Conservation (phyloP, 2,329 filamentous ascomycete species). For the Xylaria digitata region DNA sequence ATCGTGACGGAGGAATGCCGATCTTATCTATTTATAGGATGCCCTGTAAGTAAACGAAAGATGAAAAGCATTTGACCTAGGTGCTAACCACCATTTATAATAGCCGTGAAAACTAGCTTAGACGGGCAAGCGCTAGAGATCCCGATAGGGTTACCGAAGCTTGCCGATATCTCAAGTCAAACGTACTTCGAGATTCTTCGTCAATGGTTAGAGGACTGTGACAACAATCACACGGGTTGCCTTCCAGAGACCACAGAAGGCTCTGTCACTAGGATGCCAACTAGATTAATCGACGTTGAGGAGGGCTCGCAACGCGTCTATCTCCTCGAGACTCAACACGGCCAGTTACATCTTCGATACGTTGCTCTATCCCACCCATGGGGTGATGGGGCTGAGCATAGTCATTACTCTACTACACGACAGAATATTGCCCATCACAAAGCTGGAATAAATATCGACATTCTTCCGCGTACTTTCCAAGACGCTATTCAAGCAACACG, state of each 20-base stretch:
- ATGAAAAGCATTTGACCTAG: too few species aligned
- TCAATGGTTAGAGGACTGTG: constrained; percentile 37
- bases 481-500: constrained; percentile 34
- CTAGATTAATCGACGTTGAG: constrained; percentile 35
- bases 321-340: constrained; percentile 25
- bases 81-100: background rate
- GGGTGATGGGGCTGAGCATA: constrained; percentile 38
- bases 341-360: constrained; percentile 19
- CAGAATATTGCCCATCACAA: constrained; percentile 21
- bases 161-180: constrained; percentile 16
- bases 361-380: constrained; percentile 41
- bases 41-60: constrained; percentile 14
- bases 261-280: constrained; percentile 19
- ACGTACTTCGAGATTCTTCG: constrained; percentile 28
- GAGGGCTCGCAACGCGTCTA: background rate
- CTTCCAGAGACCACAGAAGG: background rate
- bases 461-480: constrained; percentile 37
- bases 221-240: constrained; percentile 29
- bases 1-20: background rate
- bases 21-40: constrained; percentile 18
- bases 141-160: constrained; percentile 9
- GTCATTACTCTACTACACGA: constrained; percentile 22
- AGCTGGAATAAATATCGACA: constrained; percentile 13
- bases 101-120: background rate
- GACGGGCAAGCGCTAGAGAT: background rate